Percentiles rank a stretch among this genome's conserved stretches.
Conservation (phyloP, 805 yeast genomes). For the Citeromyces matritensis region DNA sequence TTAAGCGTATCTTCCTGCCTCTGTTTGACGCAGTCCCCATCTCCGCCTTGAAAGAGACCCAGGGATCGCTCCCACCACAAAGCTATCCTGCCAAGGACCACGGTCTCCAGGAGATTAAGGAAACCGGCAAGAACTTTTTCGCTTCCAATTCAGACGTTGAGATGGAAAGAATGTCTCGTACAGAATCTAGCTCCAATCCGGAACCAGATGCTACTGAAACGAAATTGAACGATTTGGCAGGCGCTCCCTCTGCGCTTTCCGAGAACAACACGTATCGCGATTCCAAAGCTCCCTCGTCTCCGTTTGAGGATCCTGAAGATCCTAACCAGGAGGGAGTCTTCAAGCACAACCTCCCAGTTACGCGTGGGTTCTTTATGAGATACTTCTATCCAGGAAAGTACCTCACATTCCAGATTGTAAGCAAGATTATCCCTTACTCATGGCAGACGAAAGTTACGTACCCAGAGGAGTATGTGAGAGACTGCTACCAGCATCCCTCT, state of each 20-base stretch:
- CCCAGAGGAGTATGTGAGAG: conserved; percentile 20
- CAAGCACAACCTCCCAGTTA: too few relatives aligned
- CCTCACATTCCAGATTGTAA: conserved; percentile 23
- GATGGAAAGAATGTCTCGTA: not conserved
- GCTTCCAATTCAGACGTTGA: not conserved
- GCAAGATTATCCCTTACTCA: conserved; percentile 23
- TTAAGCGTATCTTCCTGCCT: conserved; percentile 45
- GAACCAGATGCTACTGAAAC: not conserved
- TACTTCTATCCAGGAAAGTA: conserved; percentile 26
- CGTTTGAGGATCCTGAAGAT: not conserved
- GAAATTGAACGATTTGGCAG: not conserved
- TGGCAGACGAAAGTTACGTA: conserved; percentile 12
- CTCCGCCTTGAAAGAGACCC: conserved; percentile 36
- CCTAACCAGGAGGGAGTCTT: not conserved
- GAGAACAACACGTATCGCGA: conserved; percentile 1
- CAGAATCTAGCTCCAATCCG: not conserved
- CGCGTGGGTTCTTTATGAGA: conserved; percentile 8
- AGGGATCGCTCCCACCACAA: conserved; percentile 15
- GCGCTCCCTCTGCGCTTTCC: not conserved
- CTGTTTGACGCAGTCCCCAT: conserved; percentile 57
- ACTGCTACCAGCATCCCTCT: conserved; percentile 41
- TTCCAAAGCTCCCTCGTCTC: not conserved
- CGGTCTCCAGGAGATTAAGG: conserved; percentile 42
- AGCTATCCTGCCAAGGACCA: conserved; percentile 51
- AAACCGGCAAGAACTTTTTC: conserved; percentile 25